These are phyloP conservation scores for Aspergillus nomiae DNA, from an alignment of 2,329 filamentous ascomycete genomes.

Conservation along the genomic window DNA sequence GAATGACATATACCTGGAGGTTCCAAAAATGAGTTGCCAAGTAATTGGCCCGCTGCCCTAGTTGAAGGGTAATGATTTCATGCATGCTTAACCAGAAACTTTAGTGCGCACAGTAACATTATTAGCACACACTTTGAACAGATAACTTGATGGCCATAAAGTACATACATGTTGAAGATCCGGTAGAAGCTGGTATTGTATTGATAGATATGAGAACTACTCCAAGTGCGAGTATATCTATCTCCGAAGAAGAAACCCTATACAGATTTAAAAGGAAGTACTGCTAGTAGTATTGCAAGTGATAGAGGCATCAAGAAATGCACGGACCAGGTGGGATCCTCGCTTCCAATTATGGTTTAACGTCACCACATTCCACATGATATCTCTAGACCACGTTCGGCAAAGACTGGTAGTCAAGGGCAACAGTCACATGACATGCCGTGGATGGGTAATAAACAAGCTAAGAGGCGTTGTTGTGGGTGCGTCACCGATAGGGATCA, in stretches of 20 bases:
- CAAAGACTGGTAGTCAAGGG: conserved; percentile 26
- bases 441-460: conserved; percentile 32
- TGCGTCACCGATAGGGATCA: conserved; percentile 30
- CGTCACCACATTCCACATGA: conserved; percentile 24
- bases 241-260: neutral
- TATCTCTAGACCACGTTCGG: conserved; percentile 3
- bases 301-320: conserved; percentile 3
- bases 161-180: neutral
- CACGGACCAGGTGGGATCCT: conserved; percentile 19
- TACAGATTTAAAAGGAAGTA: neutral
- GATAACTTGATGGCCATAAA: neutral
- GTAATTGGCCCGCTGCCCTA: conserved; percentile 91
- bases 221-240: neutral
- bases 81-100: conserved; percentile 63
- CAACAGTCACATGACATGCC: conserved; percentile 35
- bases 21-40: conserved; percentile 98
- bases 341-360: conserved; percentile 9
- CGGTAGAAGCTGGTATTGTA: neutral
- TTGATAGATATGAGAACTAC: neutral
- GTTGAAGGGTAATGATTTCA: conserved; percentile 91
- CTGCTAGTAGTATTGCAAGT: neutral
- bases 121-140: neutral
- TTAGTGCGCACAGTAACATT: neutral
- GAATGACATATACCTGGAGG: conserved; percentile 63
- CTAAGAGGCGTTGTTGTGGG: conserved; percentile 21